These are phyloP conservation scores for Citrus sp. DNA, from an alignment of 345 rosid species.

Conservation along the genomic window DNA sequence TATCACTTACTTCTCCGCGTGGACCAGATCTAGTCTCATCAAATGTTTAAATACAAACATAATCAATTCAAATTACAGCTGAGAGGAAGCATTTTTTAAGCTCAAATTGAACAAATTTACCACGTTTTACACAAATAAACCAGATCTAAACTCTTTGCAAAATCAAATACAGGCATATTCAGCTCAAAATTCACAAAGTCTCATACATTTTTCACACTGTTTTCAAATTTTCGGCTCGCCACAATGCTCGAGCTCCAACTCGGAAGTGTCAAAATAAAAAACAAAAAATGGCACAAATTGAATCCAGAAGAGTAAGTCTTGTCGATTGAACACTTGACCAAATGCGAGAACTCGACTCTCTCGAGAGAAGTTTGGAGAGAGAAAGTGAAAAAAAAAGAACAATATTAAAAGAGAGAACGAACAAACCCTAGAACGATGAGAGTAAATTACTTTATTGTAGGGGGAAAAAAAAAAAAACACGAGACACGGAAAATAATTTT, in stretches of 20 bases:
- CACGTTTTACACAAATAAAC: background rate
- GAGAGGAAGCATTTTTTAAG: background rate
- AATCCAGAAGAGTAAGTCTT: background rate
- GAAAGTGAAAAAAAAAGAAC: background rate
- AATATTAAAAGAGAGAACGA: background rate
- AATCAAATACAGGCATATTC: background rate
- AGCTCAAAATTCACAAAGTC: background rate
- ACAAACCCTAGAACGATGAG: background rate
- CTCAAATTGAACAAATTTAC: background rate
- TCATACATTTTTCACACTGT: background rate
- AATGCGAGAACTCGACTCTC: background rate
- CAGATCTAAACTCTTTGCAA: background rate
- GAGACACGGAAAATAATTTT: background rate
- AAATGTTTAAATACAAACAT: background rate
- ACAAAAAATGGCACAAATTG: background rate
- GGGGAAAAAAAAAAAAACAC: no score
- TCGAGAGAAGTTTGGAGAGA: background rate
- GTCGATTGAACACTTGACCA: background rate
- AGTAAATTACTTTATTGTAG: background rate
- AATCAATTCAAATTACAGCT: background rate
- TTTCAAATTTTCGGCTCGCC: background rate
- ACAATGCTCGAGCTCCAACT: background rate
- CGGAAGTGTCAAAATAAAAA: background rate
- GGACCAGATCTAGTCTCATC: background rate
- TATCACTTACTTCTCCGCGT: background rate